A percentile compares a stretch with the other conserved stretches of the same genome.
These are phyloP conservation scores for Biancaea sappan DNA, from an alignment of 306 rosid species.

Conservation along the genomic window DNA sequence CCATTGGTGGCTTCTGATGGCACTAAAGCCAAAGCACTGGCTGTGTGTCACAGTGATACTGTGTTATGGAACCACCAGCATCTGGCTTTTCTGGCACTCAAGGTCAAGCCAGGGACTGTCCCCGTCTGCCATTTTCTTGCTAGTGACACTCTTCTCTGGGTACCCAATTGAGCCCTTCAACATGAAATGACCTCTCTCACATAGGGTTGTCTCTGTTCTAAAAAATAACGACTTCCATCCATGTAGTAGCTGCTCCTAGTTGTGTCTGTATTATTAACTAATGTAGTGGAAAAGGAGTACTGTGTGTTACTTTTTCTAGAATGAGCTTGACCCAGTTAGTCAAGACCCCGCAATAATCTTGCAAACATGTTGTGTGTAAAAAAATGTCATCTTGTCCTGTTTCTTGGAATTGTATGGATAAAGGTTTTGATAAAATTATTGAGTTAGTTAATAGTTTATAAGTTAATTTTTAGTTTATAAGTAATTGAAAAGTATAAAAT, in stretches of 20 bases:
- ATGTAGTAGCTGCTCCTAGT: not conserved
- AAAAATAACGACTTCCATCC: no score
- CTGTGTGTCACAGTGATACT: constrained; percentile 47
- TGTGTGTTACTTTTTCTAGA: not conserved
- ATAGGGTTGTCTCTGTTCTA: no score
- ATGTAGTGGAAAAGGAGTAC: not conserved
- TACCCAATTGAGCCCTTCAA: constrained; percentile 12
- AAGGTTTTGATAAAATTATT: no score
- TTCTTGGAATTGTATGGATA: not conserved
- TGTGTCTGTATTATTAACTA: not conserved
- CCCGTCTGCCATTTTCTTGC: constrained; percentile 44
- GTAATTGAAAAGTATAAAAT: no score
- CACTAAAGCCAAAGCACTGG: constrained; percentile 33
- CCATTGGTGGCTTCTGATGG: constrained; percentile 39
- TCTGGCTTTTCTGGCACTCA: constrained; percentile 34
- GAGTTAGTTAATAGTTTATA: no score
- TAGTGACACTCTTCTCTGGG: constrained; percentile 39
- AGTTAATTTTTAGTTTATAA: no score
- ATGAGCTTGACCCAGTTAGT: not conserved
- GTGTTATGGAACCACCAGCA: not conserved
- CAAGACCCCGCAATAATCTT: not conserved
- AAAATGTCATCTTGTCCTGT: not conserved
- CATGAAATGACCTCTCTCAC: not conserved
- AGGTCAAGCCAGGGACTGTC: constrained; percentile 47
- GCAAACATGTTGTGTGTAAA: not conserved